phyloP scores from a whole-genome alignment of 768 basidiomycete genomes.

The Podaxis rugospora region DNA sequence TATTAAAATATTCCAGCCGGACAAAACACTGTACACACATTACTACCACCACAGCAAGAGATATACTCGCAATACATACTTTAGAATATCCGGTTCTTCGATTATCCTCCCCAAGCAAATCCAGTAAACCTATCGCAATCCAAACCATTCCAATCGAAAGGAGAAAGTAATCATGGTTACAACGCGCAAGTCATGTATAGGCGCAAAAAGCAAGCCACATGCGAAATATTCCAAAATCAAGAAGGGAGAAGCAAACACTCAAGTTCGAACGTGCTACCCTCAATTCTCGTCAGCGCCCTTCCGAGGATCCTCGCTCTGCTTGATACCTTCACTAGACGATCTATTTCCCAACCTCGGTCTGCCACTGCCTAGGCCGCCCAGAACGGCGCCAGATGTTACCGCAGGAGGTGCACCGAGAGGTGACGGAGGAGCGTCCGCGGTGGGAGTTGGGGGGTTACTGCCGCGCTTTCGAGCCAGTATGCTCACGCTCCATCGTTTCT shows the following conservation, averaged over 20 bases:
- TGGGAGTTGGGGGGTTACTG: constrained; percentile 8
- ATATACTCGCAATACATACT: constrained; percentile 15
- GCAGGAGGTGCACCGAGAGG: constrained; percentile 2
- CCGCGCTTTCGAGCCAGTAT: neutral
- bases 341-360: constrained; percentile 8
- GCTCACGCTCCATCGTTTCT: constrained; percentile 11
- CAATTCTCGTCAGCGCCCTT: constrained; percentile 1
- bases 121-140: neutral
- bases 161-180: neutral
- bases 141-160: neutral
- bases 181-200: neutral
- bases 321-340: neutral
- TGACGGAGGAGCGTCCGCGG: constrained; percentile 1
- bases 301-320: neutral
- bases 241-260: neutral
- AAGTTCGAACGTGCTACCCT: neutral
- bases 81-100: neutral
- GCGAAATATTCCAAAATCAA: neutral
- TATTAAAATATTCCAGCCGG: neutral
- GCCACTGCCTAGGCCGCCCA: constrained; percentile 6
- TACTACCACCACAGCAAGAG: neutral
- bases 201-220: neutral
- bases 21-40: neutral
- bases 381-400: constrained; percentile 1
- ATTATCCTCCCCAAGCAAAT: neutral